A percentile compares a stretch with the other conserved stretches of the same genome.
Conservation (phyloP, 2,329 filamentous ascomycete species). For the Cytospora piceae region DNA sequence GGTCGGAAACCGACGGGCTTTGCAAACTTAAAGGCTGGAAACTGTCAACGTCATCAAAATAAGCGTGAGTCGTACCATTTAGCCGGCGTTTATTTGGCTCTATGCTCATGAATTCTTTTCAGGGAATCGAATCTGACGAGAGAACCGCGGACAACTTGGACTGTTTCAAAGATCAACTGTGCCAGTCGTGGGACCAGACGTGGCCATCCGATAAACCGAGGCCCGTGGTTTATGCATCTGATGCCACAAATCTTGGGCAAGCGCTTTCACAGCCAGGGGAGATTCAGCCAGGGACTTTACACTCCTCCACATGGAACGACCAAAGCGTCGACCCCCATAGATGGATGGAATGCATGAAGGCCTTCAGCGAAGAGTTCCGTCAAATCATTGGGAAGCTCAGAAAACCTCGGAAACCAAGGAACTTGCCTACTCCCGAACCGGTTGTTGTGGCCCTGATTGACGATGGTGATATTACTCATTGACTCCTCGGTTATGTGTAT, state of each 20-base stretch:
- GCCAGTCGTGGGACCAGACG: neutral
- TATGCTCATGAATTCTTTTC: neutral
- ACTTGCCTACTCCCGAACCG: neutral
- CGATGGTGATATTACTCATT: neutral
- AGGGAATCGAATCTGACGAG: neutral
- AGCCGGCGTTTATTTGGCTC: neutral
- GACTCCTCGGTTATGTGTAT: neutral
- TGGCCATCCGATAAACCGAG: neutral
- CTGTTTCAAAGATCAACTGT: neutral
- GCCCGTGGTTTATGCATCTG: neutral
- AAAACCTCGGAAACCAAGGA: neutral
- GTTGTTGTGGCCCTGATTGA: conserved; percentile 5
- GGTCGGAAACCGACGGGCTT: conserved; percentile 1
- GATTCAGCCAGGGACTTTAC: neutral
- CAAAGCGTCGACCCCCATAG: conserved; percentile 6
- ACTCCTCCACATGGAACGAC: neutral
- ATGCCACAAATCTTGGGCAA: neutral
- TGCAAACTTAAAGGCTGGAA: neutral
- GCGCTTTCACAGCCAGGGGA: neutral
- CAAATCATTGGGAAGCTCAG: neutral
- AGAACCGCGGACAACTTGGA: neutral
- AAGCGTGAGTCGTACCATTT: neutral
- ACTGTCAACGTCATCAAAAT: neutral
- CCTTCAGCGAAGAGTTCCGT: conserved; percentile 6
- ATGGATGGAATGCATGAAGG: conserved; percentile 21